Conservation (phyloP, 176 grass and related monocot species). For the Leersia perrieri region DNA sequence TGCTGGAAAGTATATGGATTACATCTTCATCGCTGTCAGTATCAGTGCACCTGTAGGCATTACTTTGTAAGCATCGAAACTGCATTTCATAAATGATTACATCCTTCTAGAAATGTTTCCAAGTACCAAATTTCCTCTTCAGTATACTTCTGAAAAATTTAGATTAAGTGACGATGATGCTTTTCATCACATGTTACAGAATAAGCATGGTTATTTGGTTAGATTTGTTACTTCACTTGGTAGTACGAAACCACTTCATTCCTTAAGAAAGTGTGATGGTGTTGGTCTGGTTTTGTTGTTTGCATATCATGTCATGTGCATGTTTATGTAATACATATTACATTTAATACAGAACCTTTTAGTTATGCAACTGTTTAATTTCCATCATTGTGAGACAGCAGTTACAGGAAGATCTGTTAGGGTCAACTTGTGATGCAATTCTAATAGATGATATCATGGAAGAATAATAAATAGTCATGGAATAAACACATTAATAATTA, state of each 20-base stretch:
- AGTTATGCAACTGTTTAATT: not conserved
- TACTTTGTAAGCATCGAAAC: slow-evolving; percentile 22
- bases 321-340: not conserved
- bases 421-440: not conserved
- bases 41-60: not conserved
- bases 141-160: not conserved
- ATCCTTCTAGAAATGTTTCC: slow-evolving; percentile 8
- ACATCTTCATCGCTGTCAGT: not conserved
- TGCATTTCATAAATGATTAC: slow-evolving; percentile 11
- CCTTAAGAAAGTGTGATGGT: not conserved
- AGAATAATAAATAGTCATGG: not conserved
- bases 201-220: not conserved
- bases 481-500: slow-evolving; percentile 8
- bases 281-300: not conserved
- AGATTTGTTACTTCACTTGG: not conserved
- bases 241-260: not conserved
- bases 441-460: slow-evolving; percentile 11
- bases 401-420: not conserved
- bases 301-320: not conserved
- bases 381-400: not conserved
- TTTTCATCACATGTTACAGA: not conserved
- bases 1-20: slow-evolving; percentile 4
- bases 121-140: not conserved
- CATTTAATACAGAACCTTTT: not conserved
- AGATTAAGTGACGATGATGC: not conserved